Base-by-base conservation (phyloP, 129 eudicot genomes). In the Chrysanthemum makinoi region DNA sequence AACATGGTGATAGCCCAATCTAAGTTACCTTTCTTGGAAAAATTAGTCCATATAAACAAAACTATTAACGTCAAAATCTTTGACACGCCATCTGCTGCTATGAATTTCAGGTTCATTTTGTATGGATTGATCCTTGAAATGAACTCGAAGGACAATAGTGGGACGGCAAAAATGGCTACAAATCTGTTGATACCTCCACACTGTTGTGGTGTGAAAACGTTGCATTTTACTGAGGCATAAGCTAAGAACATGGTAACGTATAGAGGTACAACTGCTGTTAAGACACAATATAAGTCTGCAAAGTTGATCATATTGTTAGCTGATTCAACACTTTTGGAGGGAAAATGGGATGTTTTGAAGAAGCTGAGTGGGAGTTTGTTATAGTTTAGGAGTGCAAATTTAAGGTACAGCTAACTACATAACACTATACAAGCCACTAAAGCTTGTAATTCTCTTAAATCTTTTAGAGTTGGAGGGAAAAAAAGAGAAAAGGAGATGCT, bases 141-240 rank as follows among this genome's bases (percentile, higher is more conserved):
- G 82, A 87, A 87, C 80, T 84, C 87, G 43, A 87, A 87, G 8
- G 94, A 87, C 12, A 87, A 81, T 3, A 87, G 75, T 15, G 93
- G 93, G 63, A 87, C 87, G 0, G 89, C 93, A 57, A 87, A 87
- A 50, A 82, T 68, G 58, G 94, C 94, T 22, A 87, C 94, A 64
- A 87, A 87, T 17, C 89, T 66, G 66, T 84, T 87, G 30, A 87
- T 87, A 30, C 94, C 94, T 20, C 84, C 80, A 61, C 94, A 87
- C 33, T 87, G 91, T 22, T 80, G 82, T 54, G 84, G 86, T 6
- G 78, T 24, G 80, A 86, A 86, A 70, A 86, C 78, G 77, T 78
- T 86, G 76, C 91, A 86, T 73, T 73, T 79, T 44, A 86, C 91
- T 0, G 91, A 86, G 16, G 84, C 86, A 46, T 86, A 86, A 47